A percentile compares a stretch with the other conserved stretches of the same genome.
Evolutionary conservation across 768 basidiomycete species (phyloP).

Genomic region (Coprinopsis sp.): DNA sequence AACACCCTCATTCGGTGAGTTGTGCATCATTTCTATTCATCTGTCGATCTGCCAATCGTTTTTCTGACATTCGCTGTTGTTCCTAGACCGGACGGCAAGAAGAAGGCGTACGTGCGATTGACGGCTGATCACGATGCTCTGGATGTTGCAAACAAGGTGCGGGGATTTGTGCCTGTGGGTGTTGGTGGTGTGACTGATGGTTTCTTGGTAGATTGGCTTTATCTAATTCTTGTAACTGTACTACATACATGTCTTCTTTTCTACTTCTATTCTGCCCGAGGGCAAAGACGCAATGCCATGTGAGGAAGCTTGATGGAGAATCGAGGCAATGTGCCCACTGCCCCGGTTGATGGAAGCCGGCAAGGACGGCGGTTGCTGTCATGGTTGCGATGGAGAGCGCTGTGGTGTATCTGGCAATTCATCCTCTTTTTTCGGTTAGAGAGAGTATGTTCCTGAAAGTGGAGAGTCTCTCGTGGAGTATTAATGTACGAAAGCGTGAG

Average conservation of each 20-base stretch:
- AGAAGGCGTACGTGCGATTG: conserved; percentile 98
- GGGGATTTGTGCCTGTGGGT: neutral
- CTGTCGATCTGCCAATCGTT: neutral
- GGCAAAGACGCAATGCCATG: too few relatives aligned
- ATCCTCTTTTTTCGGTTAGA: too few relatives aligned
- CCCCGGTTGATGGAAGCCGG: too few relatives aligned
- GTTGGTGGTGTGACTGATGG: conserved; percentile 1
- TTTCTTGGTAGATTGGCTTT: conserved; percentile 73
- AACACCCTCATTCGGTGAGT: conserved; percentile 96
- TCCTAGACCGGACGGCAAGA: conserved; percentile 90
- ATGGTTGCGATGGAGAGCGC: too few relatives aligned
- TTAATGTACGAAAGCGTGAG: conserved; percentile 1
- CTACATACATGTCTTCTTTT: neutral
- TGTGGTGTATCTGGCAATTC: too few relatives aligned
- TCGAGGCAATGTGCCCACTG: too few relatives aligned
- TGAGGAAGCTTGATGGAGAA: too few relatives aligned
- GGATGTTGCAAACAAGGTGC: conserved; percentile 95
- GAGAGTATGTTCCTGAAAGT: too few relatives aligned
- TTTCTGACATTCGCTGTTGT: neutral
- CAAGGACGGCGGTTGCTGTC: too few relatives aligned
- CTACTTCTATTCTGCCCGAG: neutral
- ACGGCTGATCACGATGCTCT: conserved; percentile 94
- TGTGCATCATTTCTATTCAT: conserved; percentile 2
- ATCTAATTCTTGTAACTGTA: conserved; percentile 48
- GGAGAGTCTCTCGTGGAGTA: too few relatives aligned